These are phyloP conservation scores for Mrakia blollopis DNA, from an alignment of 768 basidiomycete species.

Conservation along the genomic window DNA sequence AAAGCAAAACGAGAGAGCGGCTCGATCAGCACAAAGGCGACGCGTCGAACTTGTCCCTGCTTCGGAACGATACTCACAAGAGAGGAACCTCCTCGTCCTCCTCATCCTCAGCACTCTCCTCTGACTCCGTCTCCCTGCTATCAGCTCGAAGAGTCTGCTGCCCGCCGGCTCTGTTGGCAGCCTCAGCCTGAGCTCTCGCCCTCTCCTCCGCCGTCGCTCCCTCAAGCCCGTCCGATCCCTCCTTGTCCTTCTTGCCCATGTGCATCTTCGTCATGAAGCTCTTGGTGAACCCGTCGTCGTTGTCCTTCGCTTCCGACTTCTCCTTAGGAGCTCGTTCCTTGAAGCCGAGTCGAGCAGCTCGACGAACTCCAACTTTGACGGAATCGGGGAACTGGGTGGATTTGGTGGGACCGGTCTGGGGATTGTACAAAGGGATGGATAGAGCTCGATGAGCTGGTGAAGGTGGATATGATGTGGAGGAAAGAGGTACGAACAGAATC, in stretches of 20 bases:
- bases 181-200: not conserved
- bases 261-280: not conserved
- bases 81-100: constrained; percentile 25
- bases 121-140: not conserved
- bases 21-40: not conserved
- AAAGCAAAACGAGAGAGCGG: not conserved
- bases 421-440: too few relatives aligned
- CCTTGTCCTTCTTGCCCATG: not conserved
- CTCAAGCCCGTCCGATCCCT: not conserved
- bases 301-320: not conserved
- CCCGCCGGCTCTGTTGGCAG: not conserved
- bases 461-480: too few relatives aligned
- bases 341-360: not conserved
- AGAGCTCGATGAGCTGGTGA: too few relatives aligned
- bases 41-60: too few relatives aligned
- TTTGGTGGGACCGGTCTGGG: constrained; percentile 8
- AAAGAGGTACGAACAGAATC: constrained; percentile 2
- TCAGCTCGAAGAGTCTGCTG: not conserved
- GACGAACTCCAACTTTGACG: not conserved
- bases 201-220: not conserved
- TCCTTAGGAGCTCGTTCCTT: not conserved
- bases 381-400: constrained; percentile 30
- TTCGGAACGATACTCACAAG: not conserved
- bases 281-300: not conserved
- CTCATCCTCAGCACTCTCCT: constrained; percentile 16